phyloP scores from a whole-genome alignment of 176 grass and related monocot genomes.

The Thalia dealbata region DNA sequence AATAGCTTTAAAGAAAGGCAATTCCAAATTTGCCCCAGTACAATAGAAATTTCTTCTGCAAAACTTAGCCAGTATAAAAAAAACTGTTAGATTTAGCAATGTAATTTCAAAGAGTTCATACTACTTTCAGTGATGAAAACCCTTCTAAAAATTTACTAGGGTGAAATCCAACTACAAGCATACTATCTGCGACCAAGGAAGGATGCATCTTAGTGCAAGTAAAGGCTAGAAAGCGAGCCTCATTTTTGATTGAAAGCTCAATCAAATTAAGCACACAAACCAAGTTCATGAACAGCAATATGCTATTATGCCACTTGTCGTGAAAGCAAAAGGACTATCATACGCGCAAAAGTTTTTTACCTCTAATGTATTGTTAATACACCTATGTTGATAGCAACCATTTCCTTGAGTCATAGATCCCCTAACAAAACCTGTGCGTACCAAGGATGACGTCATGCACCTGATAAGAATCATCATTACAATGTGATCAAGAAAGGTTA shows the following conservation, averaged over 20 bases:
- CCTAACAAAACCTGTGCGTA: slow-evolving; percentile 93
- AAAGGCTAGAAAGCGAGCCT: background rate
- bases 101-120: background rate
- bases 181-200: background rate
- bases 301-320: background rate
- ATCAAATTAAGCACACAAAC: background rate
- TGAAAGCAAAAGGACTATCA: background rate
- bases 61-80: background rate
- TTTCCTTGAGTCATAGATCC: slow-evolving; percentile 98
- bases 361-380: slow-evolving; percentile 72
- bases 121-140: background rate
- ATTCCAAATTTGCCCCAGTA: background rate
- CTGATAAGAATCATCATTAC: slow-evolving; percentile 25
- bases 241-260: too few species aligned
- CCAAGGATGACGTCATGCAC: slow-evolving; percentile 95
- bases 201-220: background rate
- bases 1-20: background rate
- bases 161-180: background rate
- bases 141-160: background rate
- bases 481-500: background rate
- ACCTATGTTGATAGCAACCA: slow-evolving; percentile 97
- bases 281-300: background rate
- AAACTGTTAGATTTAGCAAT: background rate
- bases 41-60: background rate
- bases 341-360: slow-evolving; percentile 24